Conservation (phyloP, 257 asterid species). For the Cruciata laevipes region DNA sequence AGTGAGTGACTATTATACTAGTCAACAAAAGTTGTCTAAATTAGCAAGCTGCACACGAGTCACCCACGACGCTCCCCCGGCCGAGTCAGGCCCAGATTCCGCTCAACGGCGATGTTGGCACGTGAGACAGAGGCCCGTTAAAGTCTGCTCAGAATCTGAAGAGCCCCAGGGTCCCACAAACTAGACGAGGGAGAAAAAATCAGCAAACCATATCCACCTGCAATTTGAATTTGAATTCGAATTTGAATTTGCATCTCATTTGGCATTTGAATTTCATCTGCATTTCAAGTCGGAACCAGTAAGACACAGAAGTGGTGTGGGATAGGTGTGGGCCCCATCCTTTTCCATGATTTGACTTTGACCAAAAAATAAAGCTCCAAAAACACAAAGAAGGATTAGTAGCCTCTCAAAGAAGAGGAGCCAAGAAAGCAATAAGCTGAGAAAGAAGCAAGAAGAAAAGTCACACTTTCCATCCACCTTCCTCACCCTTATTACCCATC, state of each 20-base stretch:
- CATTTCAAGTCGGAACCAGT: conserved; percentile 31
- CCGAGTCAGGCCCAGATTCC: conserved; percentile 3
- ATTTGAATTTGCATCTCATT: conserved; percentile 26
- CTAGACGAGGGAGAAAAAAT: neutral
- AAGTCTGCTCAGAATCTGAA: conserved; percentile 11
- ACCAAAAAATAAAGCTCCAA: conserved; percentile 20
- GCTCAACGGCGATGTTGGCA: conserved; percentile 9
- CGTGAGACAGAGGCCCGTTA: conserved; percentile 17
- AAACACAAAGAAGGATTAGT: neutral
- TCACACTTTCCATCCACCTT: conserved; percentile 54
- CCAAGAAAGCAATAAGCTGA: conserved; percentile 7
- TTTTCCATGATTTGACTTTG: conserved; percentile 55
- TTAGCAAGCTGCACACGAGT: neutral
- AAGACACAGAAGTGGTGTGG: conserved; percentile 46
- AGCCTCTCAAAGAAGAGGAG: neutral
- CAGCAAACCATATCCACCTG: neutral
- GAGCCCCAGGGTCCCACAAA: neutral
- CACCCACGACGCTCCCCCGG: neutral
- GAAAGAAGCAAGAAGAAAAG: conserved; percentile 41
- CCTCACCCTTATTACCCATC: neutral
- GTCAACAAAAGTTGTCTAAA: neutral
- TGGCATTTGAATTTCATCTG: conserved; percentile 20
- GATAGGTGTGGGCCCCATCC: conserved; percentile 39
- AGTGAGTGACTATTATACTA: no score
- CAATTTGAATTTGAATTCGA: conserved; percentile 16